Conservation (phyloP, 1,284 basidiomycete species). For the Athelia psychrophila region DNA sequence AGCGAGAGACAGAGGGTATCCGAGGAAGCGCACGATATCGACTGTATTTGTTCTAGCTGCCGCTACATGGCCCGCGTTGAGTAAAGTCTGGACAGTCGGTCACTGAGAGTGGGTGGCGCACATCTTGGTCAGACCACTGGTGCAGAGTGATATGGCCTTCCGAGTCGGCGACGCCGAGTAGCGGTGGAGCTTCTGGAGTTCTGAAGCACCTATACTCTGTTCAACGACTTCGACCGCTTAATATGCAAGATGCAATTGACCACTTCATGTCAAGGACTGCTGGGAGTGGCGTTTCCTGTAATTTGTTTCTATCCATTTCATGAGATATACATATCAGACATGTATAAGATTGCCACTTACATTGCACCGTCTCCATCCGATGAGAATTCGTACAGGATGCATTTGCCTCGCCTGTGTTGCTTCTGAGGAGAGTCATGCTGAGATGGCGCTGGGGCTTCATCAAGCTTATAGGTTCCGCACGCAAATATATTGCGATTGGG, state of each 20-base stretch:
- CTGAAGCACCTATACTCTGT: conserved; percentile 51
- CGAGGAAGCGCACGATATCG: conserved; percentile 54
- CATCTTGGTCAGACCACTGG: conserved; percentile 50
- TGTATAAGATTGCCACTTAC: conserved; percentile 9
- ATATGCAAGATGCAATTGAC: conserved; percentile 35
- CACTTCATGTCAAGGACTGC: conserved; percentile 95
- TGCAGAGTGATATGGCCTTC: conserved; percentile 75
- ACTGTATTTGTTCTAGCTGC: conserved; percentile 42
- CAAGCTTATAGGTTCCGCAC: conserved; percentile 87
- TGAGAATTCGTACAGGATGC: conserved; percentile 62
- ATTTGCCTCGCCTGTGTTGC: conserved; percentile 59
- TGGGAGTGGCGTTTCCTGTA: conserved; percentile 72
- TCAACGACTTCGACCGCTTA: neutral
- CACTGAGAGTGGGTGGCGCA: conserved; percentile 20
- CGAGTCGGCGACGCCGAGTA: conserved; percentile 78
- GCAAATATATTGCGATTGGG: conserved; percentile 73
- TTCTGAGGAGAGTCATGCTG: conserved; percentile 12
- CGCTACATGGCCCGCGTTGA: conserved; percentile 31
- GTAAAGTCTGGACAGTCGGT: neutral
- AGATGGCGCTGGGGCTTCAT: conserved; percentile 23
- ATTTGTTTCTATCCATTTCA: conserved; percentile 45
- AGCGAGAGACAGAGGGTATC: conserved; percentile 79
- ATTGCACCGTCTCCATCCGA: conserved; percentile 18
- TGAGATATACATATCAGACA: conserved; percentile 2
- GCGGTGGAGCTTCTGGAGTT: conserved; percentile 34